Base-by-base conservation (phyloP, 2,329 filamentous ascomycete species). In the Aureobasidium sp. region DNA sequence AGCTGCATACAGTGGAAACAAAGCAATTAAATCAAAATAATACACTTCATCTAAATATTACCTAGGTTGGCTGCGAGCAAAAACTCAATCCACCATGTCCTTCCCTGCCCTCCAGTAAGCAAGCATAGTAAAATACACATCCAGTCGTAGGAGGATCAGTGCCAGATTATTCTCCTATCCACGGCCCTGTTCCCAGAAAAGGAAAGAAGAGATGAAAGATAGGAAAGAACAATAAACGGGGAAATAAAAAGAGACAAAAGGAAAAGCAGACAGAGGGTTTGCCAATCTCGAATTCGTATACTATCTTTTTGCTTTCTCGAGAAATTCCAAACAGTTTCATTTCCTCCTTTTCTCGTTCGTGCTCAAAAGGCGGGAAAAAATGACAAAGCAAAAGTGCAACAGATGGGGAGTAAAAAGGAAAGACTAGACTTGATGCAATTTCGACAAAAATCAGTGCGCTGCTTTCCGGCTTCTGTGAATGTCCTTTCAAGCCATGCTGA, bases 271-370 rank as follows among this genome's bases (percentile, higher is more conserved):
- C 53, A 57, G 11, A 25, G 42, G 25, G 27, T 45, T 45, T 55
- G 53, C 42, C 53, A 19, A 37, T 57, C 29, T 57, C 53, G 42
- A 33, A 57, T 57, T 57, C 53, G 40, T 57, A 27, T 57, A 46
- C 53, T 46, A 57, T 46, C 29, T 55, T 55, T 23, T 55, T 37
- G 53, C 35, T 46, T 42, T 57, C 40, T 57, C 40, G 31, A 46
- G 53, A 46, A 40, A 46, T 45, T 46, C 40, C 38, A 57, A 57
- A 35, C 42, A 45, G 29, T 37, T 46, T 37, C 38, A 15, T 53
- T 53, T 37, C 38, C 42, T 57, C 40, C 53, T 46, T 46, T 46
- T 37, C 53, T 46, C 53, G 21, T 57, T 46, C 25, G 29, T 57
- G 25, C 31, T 46, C n/a, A 19, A 25, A 31, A 29, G 25, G 37